Evolutionary conservation across 2,329 filamentous ascomycete genomes (phyloP).

Genomic region (Fusarium sp.): DNA sequence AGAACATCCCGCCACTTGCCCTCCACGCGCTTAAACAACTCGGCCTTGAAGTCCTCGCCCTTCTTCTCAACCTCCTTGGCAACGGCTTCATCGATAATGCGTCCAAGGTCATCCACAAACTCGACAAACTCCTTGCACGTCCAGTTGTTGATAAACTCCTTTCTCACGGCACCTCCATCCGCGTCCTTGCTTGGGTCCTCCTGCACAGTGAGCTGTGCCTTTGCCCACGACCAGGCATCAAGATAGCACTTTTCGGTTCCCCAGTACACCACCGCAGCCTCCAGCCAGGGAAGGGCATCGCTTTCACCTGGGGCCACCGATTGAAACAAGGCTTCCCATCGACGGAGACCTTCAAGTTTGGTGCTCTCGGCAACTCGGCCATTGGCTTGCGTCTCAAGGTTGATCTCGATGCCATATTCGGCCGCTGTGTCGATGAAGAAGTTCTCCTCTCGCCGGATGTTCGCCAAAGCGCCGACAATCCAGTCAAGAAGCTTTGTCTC

Average conservation of each 20-base stretch:
- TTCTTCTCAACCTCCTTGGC: constrained; percentile 51
- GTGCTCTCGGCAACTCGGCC: constrained; percentile 44
- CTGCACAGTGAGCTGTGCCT: constrained; percentile 47
- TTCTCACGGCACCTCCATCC: constrained; percentile 73
- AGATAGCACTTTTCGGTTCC: constrained; percentile 77
- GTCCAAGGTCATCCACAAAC: constrained; percentile 68
- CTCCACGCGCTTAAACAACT: constrained; percentile 54
- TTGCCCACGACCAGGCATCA: constrained; percentile 68
- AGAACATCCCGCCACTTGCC: constrained; percentile 63
- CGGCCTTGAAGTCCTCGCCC: constrained; percentile 45
- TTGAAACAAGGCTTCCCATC: constrained; percentile 63
- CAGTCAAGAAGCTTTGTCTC: constrained; percentile 71
- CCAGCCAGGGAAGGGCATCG: constrained; percentile 62
- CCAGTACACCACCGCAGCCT: constrained; percentile 80
- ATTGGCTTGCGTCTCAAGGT: constrained; percentile 42
- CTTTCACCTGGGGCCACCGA: constrained; percentile 61
- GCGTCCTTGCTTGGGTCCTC: constrained; percentile 56
- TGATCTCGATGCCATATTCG: constrained; percentile 68
- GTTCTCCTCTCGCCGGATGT: constrained; percentile 73
- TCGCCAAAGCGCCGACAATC: constrained; percentile 72
- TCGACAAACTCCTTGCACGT: constrained; percentile 68
- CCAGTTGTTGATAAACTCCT: constrained; percentile 78
- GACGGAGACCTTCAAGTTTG: constrained; percentile 54
- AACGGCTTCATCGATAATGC: constrained; percentile 67
- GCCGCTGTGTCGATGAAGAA: constrained; percentile 75